Base-by-base conservation (phyloP, 75 land plant species). In the Pinus albicaulis region DNA sequence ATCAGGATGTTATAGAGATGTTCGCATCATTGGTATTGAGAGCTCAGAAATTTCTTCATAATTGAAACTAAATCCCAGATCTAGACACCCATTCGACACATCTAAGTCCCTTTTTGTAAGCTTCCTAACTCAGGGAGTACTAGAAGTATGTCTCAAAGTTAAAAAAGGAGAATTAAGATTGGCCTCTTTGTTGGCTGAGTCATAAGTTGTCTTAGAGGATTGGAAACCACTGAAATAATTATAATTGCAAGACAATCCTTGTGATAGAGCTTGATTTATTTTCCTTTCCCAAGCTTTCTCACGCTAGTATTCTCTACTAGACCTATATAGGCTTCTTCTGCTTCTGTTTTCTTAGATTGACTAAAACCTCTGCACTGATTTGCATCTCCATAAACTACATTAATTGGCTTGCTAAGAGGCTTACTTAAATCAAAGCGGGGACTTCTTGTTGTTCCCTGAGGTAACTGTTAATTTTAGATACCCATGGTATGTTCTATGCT, bases 31-130 rank as follows among this genome's bases (percentile, higher is more conserved):
- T n/a, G 41, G 82, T 81, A 56, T 58, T 81, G 59, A 78, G 36
- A 81, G 80, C 41, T 55, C 62, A 10, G 55, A 66, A 17, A 31
- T 55, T 58, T 79, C 80, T 15, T 77, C 80, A 48, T 73, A 74
- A n/a, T 77, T 60, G 55, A 81, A 81, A 53, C 82, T 62, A 59
- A 81, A 81, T 5, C 82, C 82, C 28, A 81, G 36, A 31, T 81
- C 82, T 16, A 81, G 24, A 59, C 72, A 75, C 14, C 82, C 82
- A 19, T 78, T 59, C 16, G 76, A 53, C 34, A 76, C 82, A 55
- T 81, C 80, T 60, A 81, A 44, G 71, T 81, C 82, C 41, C 60
- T 80, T 5, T 81, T 59, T 22, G 79, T 81, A n/a, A 81, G 48
- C 63, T 80, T 81, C 24, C 28, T 44, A 15, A 71, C n/a, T 52